Base-by-base conservation (phyloP, 1,139 yeast genomes). In the Pichia sp. region DNA sequence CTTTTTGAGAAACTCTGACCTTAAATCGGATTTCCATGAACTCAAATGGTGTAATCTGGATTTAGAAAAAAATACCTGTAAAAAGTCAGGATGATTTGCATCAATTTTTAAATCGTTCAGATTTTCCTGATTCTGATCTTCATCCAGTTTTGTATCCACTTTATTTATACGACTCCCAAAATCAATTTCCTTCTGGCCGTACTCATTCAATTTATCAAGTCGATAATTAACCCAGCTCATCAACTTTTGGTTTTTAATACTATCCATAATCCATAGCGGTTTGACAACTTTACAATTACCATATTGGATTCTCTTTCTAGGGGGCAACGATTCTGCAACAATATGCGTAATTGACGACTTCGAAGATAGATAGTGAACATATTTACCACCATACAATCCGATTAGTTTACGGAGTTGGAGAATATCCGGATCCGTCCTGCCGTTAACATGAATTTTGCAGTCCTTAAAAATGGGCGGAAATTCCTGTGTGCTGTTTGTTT, bases 11-110 rank as follows among this genome's bases (percentile, higher is more conserved):
- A 84, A 85, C 37, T 73, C 73, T 2, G 78, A 69, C 43, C 87
- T 69, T 28, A 92, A 66, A 41, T 82, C 86, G 0, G 88, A 75
- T 60, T 88, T 90, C 95, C 96, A 87, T 4, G 79, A 72, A 52
- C 95, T 84, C 41, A 92, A 66, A 61, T 87, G 96, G 57, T 92
- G 98, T 31, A 92, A 66, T 47, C 98, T 68, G 2, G 97, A 88
- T 47, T 84, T 79, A 5, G 81, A 75, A 62, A 88, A 90, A 60
- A 84, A 92, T 38, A 72, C 72, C 10, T 71, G 60, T 33, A 92
- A 65, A 56, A 88, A 92, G 40, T 79, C 77, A 0, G 96, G 95
- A 56, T 85, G 81, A 46, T 72, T 79, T n/a, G 94, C 85, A 58
- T 81, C 82, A 49, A 68, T 49, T 7, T 66, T 59, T 26, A 23